These are phyloP conservation scores for Myochromella boudieri DNA, from an alignment of 768 basidiomycete species.

Conservation along the genomic window DNA sequence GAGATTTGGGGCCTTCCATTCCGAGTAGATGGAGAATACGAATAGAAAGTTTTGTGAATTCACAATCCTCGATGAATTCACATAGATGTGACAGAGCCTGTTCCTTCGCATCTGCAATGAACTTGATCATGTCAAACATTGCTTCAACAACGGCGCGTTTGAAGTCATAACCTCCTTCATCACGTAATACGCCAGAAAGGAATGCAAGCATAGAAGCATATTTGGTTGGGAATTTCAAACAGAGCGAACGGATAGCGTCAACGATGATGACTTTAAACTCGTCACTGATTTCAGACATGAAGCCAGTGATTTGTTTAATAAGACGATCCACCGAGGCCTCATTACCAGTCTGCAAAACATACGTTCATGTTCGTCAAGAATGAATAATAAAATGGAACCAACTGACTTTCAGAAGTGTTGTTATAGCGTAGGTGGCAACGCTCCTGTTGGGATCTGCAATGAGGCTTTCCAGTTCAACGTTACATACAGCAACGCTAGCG, in stretches of 20 bases:
- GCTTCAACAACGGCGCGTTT: slow-evolving; percentile 99
- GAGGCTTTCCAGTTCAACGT: slow-evolving; percentile 94
- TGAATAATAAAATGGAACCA: slow-evolving; percentile 3
- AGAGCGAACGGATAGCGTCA: slow-evolving; percentile 95
- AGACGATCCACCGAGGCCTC: slow-evolving; percentile 98
- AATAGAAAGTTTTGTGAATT: slow-evolving; percentile 98
- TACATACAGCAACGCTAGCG: slow-evolving; percentile 84
- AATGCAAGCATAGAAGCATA: slow-evolving; percentile 97
- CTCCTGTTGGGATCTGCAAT: slow-evolving; percentile 95
- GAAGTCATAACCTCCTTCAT: slow-evolving; percentile 99
- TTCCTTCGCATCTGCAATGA: slow-evolving; percentile 93
- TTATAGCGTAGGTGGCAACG: slow-evolving; percentile 98
- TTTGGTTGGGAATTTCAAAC: slow-evolving; percentile 98
- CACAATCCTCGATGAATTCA: slow-evolving; percentile 99
- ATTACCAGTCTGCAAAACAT: slow-evolving; percentile 80
- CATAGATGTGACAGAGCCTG: slow-evolving; percentile 97
- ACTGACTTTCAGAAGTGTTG: slow-evolving; percentile 89
- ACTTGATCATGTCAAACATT: slow-evolving; percentile 99
- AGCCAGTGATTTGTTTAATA: slow-evolving; percentile 98
- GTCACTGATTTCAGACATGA: slow-evolving; percentile 99
- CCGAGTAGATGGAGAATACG: slow-evolving; percentile 95
- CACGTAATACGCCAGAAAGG: slow-evolving; percentile 93
- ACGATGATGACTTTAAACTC: slow-evolving; percentile 99
- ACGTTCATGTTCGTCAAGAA: neutral
- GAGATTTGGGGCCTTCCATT: slow-evolving; percentile 92